These are phyloP conservation scores for Microsporum audouinii DNA, from an alignment of 2,329 filamentous ascomycete species.

Conservation along the genomic window DNA sequence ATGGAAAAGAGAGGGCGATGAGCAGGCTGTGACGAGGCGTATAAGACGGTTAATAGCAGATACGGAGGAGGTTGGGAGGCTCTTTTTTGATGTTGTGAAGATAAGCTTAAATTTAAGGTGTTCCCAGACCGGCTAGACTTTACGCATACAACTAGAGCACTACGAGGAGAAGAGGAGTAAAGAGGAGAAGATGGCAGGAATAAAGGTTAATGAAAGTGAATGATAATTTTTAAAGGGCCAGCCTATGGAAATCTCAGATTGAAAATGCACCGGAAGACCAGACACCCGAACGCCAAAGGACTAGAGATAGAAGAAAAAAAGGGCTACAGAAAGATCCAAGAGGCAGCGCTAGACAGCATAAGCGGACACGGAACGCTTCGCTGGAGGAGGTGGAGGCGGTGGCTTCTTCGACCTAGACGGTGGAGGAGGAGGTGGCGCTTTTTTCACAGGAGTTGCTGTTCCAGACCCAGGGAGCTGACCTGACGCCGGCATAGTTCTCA, in stretches of 20 bases:
- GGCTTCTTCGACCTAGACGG: slow-evolving; percentile 54
- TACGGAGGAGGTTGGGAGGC: not conserved
- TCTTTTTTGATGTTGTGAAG: not conserved
- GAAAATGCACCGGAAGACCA: not conserved
- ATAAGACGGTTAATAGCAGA: not conserved
- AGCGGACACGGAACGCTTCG: not conserved
- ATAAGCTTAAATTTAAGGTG: not conserved
- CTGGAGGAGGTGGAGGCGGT: slow-evolving; percentile 50
- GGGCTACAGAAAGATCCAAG: no score
- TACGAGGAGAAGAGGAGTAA: no score
- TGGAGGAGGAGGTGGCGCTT: slow-evolving; percentile 52
- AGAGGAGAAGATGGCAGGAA: no score
- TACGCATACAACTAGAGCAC: no score
- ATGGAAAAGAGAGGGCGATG: not conserved
- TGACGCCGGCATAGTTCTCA: slow-evolving; percentile 44
- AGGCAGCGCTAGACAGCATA: not conserved
- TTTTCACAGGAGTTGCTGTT: slow-evolving; percentile 31
- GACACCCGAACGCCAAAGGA: not conserved
- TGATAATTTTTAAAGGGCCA: no score
- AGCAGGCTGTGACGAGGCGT: not conserved
- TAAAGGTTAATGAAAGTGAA: no score
- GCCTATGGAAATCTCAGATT: no score
- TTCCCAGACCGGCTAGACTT: not conserved
- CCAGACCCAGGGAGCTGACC: slow-evolving; percentile 21
- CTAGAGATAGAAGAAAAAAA: not conserved